A percentile compares a stretch with the other conserved stretches of the same genome.
These are phyloP conservation scores for Candida corydali DNA, from an alignment of 805 yeast species.

Conservation along the genomic window DNA sequence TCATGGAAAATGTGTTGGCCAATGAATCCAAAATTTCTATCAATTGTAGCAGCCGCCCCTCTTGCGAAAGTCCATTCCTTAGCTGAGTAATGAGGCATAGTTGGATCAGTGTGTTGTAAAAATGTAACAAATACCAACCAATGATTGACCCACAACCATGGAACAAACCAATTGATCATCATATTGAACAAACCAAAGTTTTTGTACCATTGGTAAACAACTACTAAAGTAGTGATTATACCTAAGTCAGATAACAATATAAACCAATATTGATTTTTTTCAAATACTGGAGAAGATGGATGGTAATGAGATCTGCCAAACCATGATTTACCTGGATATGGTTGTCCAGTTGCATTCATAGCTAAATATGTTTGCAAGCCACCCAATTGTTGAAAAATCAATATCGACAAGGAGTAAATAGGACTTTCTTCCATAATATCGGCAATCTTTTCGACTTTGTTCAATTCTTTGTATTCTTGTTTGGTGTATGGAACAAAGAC, in stretches of 20 bases:
- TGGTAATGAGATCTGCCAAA: conserved; percentile 48
- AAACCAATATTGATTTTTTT: conserved; percentile 51
- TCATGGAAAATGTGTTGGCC: conserved; percentile 57
- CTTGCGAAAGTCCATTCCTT: conserved; percentile 60
- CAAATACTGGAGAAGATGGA: conserved; percentile 54
- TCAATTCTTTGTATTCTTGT: conserved; percentile 35
- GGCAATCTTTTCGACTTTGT: conserved; percentile 29
- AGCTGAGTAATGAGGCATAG: conserved; percentile 55
- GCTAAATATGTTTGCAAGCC: conserved; percentile 50
- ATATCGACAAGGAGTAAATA: conserved; percentile 36
- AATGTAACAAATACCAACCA: conserved; percentile 63
- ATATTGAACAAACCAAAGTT: conserved; percentile 47
- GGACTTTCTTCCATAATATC: conserved; percentile 57
- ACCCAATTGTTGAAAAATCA: conserved; percentile 52
- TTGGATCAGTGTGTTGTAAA: conserved; percentile 59
- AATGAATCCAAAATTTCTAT: conserved; percentile 56
- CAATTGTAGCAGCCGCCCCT: conserved; percentile 66
- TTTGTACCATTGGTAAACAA: conserved; percentile 50
- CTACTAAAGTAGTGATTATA: conserved; percentile 38
- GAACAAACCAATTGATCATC: conserved; percentile 53
- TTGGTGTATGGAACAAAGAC: conserved; percentile 56
- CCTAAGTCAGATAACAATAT: conserved; percentile 55
- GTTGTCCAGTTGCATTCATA: conserved; percentile 57
- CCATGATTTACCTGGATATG: conserved; percentile 34
- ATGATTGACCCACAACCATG: conserved; percentile 58